Base-by-base conservation (phyloP, 441 rosid genomes). In the Mallotus repandus region DNA sequence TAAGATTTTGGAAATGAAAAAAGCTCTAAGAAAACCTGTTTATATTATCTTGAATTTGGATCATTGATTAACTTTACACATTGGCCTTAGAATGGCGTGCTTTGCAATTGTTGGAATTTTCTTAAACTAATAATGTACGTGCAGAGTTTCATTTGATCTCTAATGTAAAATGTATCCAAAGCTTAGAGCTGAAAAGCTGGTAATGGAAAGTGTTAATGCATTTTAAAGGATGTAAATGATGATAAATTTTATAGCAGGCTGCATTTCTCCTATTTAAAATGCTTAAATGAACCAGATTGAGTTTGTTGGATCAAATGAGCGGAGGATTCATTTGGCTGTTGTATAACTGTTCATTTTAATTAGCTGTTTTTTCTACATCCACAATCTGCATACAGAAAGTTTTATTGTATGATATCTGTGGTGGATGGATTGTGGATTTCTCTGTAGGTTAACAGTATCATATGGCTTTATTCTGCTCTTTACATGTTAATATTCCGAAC, bases 181-280 rank as follows among this genome's bases (percentile, higher is more conserved):
- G 13, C 57, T 18, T 25, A 61, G 50, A 71, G 25, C 54, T 71
- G 41, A 52, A 70, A 43, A 46, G 18, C 52, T 6, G 5, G 19
- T 22, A 70, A 54, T 19, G 46, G 32, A 38, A 45, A 69, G 9
- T 66, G 32, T 22, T 25, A 38, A 22, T 19, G 55, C 57, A 63
- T 69, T 64, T 69, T 29, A 21, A 38, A 73, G 48, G 53, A 38
- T 58, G 46, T n/a, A 22, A 45, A 38, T n/a, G 71, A 38, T 18
- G 15, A 22, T 55, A 50, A 50, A 12, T 35, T 4, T 50, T 50
- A 50, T 14, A 50, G 0, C 0, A 11, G 54, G 54, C 2, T 43
- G 35, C 63, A 19, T 69, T 7, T 43, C 53, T 41, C 3, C 53
- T 57, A 22, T 69, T 9, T 38, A 21, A 14, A 53, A 13, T 54